Evolutionary conservation across 805 yeast species (phyloP).

Genomic region (Pichia nanzhaoensis): DNA sequence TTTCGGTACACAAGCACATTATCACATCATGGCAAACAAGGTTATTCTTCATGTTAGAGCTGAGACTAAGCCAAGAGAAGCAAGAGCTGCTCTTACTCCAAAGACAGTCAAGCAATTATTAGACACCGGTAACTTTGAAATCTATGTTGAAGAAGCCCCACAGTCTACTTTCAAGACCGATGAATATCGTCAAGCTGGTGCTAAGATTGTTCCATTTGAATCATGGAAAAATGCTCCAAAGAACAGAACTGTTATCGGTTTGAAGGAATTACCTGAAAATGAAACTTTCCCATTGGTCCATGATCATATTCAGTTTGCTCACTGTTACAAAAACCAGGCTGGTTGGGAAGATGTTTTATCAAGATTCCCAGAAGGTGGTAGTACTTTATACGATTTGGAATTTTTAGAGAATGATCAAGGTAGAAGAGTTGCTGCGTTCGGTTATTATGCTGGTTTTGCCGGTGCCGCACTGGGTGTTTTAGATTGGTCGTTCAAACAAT

Average conservation of each 20-base stretch:
- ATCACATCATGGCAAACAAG: constrained; percentile 16
- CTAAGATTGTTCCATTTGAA: constrained; percentile 83
- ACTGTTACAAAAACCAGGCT: constrained; percentile 94
- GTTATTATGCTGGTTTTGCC: constrained; percentile 99
- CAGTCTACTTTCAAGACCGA: constrained; percentile 72
- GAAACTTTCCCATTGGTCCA: constrained; percentile 88
- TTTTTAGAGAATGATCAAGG: constrained; percentile 91
- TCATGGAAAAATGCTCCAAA: constrained; percentile 91
- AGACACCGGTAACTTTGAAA: constrained; percentile 74
- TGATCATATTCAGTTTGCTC: constrained; percentile 98
- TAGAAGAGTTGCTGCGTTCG: constrained; percentile 98
- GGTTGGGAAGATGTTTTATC: constrained; percentile 92
- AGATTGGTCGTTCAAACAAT: constrained; percentile 91
- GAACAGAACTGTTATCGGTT: constrained; percentile 84
- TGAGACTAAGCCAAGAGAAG: constrained; percentile 94
- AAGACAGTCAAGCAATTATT: constrained; percentile 75
- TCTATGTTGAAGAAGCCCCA: constrained; percentile 80
- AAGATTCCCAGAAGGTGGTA: constrained; percentile 89
- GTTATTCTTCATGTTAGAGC: constrained; percentile 88
- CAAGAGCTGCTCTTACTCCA: constrained; percentile 96
- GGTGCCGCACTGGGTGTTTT: constrained; percentile 96
- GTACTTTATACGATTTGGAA: constrained; percentile 88
- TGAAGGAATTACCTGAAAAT: constrained; percentile 95
- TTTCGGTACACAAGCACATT: too few relatives aligned
- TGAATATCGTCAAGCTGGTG: constrained; percentile 79